phyloP scores from a whole-genome alignment of 768 basidiomycete genomes.

The Boletus vinaceobasis region DNA sequence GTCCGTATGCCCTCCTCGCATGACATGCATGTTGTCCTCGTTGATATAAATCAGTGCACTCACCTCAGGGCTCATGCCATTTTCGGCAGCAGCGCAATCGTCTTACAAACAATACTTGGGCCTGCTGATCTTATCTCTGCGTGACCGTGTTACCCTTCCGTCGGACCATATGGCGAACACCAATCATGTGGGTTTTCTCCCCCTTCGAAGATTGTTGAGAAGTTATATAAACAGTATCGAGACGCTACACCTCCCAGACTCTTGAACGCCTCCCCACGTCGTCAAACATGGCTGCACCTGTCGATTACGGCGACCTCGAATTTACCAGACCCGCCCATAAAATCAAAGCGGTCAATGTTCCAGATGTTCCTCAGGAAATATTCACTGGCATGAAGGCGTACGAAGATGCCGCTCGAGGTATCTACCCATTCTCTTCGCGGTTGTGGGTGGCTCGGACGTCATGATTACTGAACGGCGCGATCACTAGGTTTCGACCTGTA shows the following conservation, averaged over 20 bases:
- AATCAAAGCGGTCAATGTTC: slow-evolving; percentile 39
- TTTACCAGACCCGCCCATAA: slow-evolving; percentile 37
- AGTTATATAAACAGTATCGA: slow-evolving; percentile 1
- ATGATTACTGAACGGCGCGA: neutral
- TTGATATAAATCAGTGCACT: slow-evolving; percentile 6
- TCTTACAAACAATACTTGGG: neutral
- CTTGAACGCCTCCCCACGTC: neutral
- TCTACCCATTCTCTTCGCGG: neutral
- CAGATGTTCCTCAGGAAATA: slow-evolving; percentile 31
- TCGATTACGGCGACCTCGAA: slow-evolving; percentile 32
- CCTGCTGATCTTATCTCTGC: slow-evolving; percentile 8
- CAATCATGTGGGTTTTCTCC: neutral
- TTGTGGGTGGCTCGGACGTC: neutral
- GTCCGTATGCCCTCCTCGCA: neutral
- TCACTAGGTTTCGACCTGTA: slow-evolving; percentile 25
- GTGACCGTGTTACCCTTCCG: neutral
- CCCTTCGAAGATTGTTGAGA: neutral
- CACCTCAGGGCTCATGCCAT: neutral
- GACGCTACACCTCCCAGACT: neutral
- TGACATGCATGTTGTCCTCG: neutral
- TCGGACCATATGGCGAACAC: neutral
- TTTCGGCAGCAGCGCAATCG: neutral
- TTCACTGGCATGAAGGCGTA: slow-evolving; percentile 37
- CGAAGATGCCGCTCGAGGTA: slow-evolving; percentile 38
- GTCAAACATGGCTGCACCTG: slow-evolving; percentile 16